Base-by-base conservation (phyloP, 257 asterid genomes). In the Solanum acaule region DNA sequence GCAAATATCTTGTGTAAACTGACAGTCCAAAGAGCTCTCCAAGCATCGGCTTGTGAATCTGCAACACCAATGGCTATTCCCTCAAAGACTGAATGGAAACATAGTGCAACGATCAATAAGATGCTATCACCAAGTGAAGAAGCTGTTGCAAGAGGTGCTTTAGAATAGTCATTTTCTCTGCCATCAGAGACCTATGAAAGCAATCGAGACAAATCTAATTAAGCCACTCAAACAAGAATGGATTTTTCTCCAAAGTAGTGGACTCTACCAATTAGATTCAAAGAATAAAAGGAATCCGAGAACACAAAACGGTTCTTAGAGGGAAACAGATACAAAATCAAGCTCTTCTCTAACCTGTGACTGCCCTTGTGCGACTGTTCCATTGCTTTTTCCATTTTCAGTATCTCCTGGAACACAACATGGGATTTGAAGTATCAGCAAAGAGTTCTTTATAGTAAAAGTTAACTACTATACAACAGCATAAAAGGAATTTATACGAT, bases 1-100 rank as follows among this genome's bases (percentile, higher is more conserved):
- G 98, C 99, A 40, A 96, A 95, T 87, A 96, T 91, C 82, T 96
- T 96, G 98, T 96, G 99, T 34, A 96, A 92, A 49, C 93, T 90
- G 38, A 95, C 98, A 0, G 98, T 95, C 98, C 99, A 96, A 6
- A 96, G 96, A 20, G 98, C 94, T 84, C 94, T 93, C 99, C 98
- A 96, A 40, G 99, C 97, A 42, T 94, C 98, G 2, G 94, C 93
- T 87, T 93, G 76, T 1, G 98, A 93, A 90, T 95, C 95, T 9
- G 99, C 97, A 42, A 96, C 99, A 25, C 98, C 99, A 1, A 96
- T 96, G 4, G 98, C 99, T 13, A 96, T 96, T 10, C 99, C 99
- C 88, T 96, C 99, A n/a, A 96, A 96, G 63, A 96, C 93, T 0
- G 98, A 96, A 59, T 96, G 99, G 90, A 96, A 96, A 91, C 98